Conservation (phyloP, 2,329 filamentous ascomycete species). For the Calonectria leucothoes region DNA sequence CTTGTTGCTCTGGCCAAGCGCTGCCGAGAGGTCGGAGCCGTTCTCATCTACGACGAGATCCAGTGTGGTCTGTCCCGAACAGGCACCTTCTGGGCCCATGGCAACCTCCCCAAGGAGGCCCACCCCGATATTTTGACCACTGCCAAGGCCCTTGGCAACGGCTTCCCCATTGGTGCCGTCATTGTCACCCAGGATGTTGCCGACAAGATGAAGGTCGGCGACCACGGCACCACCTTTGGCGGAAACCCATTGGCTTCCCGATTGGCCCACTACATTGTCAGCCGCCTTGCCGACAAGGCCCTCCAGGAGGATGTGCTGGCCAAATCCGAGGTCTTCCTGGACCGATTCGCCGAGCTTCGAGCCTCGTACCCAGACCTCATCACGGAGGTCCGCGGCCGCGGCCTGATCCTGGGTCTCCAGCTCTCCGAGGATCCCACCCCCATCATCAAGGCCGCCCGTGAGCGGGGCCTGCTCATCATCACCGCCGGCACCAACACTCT, state of each 20-base stretch:
- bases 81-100: constrained; percentile 91
- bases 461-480: constrained; percentile 89
- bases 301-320: constrained; percentile 76
- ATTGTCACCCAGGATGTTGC: constrained; percentile 54
- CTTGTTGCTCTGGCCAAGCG: constrained; percentile 84
- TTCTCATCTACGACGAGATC: constrained; percentile 96
- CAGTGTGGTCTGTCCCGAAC: constrained; percentile 93
- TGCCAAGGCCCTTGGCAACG: constrained; percentile 96
- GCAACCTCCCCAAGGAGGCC: constrained; percentile 76
- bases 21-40: constrained; percentile 87
- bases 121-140: constrained; percentile 96
- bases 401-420: constrained; percentile 89
- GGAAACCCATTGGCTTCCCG: constrained; percentile 90
- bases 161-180: constrained; percentile 89
- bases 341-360: constrained; percentile 60
- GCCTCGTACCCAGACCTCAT: constrained; percentile 74
- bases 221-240: constrained; percentile 95
- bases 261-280: constrained; percentile 87
- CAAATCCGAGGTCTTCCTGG: constrained; percentile 68
- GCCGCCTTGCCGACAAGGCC: constrained; percentile 75
- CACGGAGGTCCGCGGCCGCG: constrained; percentile 82
- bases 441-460: constrained; percentile 86
- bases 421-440: constrained; percentile 77
- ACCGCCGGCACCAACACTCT: constrained; percentile 94
- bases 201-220: constrained; percentile 67